Percentiles rank a stretch among this genome's conserved stretches.
Evolutionary conservation across 371 early-diverging fungal species (phyloP).

Genomic region (Mucor lusitanicus): DNA sequence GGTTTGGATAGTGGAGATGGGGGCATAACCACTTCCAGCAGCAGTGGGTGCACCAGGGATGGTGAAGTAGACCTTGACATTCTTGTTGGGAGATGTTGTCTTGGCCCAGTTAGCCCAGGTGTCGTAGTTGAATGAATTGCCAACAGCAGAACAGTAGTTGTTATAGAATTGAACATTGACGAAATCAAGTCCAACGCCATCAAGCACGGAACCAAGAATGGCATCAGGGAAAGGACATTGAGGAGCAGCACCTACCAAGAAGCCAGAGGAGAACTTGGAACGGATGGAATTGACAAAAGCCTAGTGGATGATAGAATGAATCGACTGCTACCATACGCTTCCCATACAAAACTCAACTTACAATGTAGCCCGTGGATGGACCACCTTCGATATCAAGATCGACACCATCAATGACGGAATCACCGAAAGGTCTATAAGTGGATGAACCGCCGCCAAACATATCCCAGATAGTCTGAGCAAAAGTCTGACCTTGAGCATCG

Average conservation of each 20-base stretch:
- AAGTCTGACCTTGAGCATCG: slow-evolving; percentile 47
- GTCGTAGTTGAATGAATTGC: slow-evolving; percentile 65
- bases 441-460: slow-evolving; percentile 58
- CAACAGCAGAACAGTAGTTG: slow-evolving; percentile 62
- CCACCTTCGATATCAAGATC: slow-evolving; percentile 78
- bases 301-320: neutral
- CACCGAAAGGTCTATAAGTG: slow-evolving; percentile 61
- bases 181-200: slow-evolving; percentile 55
- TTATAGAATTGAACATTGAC: slow-evolving; percentile 78
- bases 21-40: slow-evolving; percentile 65
- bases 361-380: slow-evolving; percentile 46
- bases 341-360: slow-evolving; percentile 3
- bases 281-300: slow-evolving; percentile 47
- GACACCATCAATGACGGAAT: slow-evolving; percentile 64
- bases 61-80: slow-evolving; percentile 63
- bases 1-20: slow-evolving; percentile 32
- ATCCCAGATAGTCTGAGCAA: slow-evolving; percentile 67
- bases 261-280: slow-evolving; percentile 37
- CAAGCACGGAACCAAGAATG: slow-evolving; percentile 44
- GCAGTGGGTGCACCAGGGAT: slow-evolving; percentile 63
- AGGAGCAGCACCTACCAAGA: slow-evolving; percentile 68
- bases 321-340: neutral
- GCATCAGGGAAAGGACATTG: slow-evolving; percentile 77
- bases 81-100: slow-evolving; percentile 55
- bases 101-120: slow-evolving; percentile 64